Percentiles rank a stretch among this genome's conserved stretches.
Evolutionary conservation across 164 flowering plant genomes (phyloP).

Genomic region (Echeveria elegans): DNA sequence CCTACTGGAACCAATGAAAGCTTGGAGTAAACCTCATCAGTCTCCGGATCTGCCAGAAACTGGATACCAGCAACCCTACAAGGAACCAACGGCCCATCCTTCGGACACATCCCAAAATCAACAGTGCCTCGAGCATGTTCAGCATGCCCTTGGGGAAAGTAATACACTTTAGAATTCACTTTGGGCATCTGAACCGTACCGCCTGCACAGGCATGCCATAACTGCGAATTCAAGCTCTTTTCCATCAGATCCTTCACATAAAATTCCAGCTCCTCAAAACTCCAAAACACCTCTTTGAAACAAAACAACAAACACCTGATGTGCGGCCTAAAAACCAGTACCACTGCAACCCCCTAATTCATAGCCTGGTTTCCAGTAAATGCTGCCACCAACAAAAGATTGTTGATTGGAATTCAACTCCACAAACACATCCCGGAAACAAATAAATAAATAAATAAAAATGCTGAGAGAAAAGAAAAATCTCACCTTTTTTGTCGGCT

Average conservation of each 20-base stretch:
- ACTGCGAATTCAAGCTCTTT: conserved; percentile 73
- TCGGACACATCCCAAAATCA: conserved; percentile 31
- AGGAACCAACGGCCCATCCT: conserved; percentile 40
- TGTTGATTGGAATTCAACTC: neutral
- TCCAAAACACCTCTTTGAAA: neutral
- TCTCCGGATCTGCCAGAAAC: conserved; percentile 75
- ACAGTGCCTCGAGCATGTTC: conserved; percentile 57
- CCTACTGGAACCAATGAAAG: conserved; percentile 43
- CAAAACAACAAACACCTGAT: neutral
- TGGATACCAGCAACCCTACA: conserved; percentile 56
- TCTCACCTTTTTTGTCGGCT: too few relatives aligned
- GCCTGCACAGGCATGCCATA: conserved; percentile 98
- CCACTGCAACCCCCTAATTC: neutral
- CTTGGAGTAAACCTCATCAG: conserved; percentile 80
- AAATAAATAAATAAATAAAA: too few relatives aligned
- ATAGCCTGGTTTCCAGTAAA: neutral
- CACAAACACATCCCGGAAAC: too few relatives aligned
- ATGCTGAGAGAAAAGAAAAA: too few relatives aligned
- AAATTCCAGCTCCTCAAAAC: conserved; percentile 61
- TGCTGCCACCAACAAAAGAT: neutral
- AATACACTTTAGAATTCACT: conserved; percentile 57
- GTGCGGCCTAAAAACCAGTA: neutral
- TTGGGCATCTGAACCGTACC: conserved; percentile 87
- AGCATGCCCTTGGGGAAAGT: conserved; percentile 92
- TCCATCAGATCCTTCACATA: conserved; percentile 69